A percentile compares a stretch with the other conserved stretches of the same genome.
Conservation (phyloP, 306 rosid genomes). For the Bauhinia variegata region DNA sequence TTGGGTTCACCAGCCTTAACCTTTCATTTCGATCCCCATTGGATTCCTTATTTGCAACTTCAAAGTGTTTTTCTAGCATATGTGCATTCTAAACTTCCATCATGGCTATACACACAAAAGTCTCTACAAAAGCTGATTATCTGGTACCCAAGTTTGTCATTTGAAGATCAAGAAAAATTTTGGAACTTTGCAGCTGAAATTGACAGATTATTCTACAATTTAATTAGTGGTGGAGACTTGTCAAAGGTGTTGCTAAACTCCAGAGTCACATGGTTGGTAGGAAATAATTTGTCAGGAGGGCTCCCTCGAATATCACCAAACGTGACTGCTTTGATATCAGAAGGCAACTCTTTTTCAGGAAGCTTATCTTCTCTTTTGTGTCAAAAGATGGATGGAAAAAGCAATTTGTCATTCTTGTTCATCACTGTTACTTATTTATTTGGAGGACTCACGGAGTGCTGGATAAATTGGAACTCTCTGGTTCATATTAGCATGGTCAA, state of each 20-base stretch:
- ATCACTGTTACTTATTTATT: conserved; percentile 16
- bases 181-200: conserved; percentile 10
- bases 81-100: conserved; percentile 30
- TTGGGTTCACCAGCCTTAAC: not conserved
- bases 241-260: conserved; percentile 14
- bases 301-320: conserved; percentile 28
- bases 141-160: not conserved
- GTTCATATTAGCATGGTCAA: not conserved
- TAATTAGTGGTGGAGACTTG: not conserved
- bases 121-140: not conserved
- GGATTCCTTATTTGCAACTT: conserved; percentile 29
- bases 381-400: not conserved
- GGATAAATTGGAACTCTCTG: not conserved
- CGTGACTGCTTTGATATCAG: not conserved
- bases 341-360: conserved; percentile 25
- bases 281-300: not conserved
- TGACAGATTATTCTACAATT: conserved; percentile 4
- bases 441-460: conserved; percentile 16
- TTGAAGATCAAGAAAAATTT: conserved; percentile 23
- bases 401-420: not conserved
- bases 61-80: not conserved
- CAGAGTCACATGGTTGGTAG: not conserved
- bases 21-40: conserved; percentile 12
- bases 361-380: conserved; percentile 16
- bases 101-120: conserved; percentile 31